phyloP scores from a whole-genome alignment of 805 yeast genomes.

The Lipomyces yamanashiensis region DNA sequence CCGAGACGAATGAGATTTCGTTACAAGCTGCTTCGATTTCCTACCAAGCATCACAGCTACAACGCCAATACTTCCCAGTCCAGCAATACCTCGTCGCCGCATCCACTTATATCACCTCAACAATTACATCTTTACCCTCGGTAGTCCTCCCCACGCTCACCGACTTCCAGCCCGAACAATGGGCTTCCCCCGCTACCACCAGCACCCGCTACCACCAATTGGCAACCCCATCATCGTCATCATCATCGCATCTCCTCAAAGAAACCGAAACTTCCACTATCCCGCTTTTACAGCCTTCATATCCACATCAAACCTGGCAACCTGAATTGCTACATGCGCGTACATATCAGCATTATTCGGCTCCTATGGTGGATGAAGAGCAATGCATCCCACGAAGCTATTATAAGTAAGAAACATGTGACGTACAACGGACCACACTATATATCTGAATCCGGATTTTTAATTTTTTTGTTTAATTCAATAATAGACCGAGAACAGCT shows the following conservation, averaged over 20 bases:
- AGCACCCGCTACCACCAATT: no score
- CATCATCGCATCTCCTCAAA: neutral
- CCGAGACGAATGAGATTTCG: neutral
- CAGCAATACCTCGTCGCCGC: no score
- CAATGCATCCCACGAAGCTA: conserved; percentile 7
- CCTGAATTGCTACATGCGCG: neutral
- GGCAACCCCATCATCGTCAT: neutral
- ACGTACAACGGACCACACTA: neutral
- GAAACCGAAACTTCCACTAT: neutral
- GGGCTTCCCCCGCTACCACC: no score
- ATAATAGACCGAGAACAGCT: no score
- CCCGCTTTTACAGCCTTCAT: neutral
- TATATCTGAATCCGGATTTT: neutral
- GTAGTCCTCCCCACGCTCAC: no score
- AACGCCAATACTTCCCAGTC: no score
- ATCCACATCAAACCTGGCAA: neutral
- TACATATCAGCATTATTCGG: conserved; percentile 13
- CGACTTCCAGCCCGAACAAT: no score
- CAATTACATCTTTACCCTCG: no score
- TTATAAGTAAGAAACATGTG: neutral
- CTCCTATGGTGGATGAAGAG: neutral
- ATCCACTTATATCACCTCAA: no score
- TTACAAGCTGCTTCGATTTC: no score
- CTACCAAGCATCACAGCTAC: no score
- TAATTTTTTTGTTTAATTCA: neutral